Base-by-base conservation (phyloP, 805 yeast genomes). In the Lachancea kluyveri region DNA sequence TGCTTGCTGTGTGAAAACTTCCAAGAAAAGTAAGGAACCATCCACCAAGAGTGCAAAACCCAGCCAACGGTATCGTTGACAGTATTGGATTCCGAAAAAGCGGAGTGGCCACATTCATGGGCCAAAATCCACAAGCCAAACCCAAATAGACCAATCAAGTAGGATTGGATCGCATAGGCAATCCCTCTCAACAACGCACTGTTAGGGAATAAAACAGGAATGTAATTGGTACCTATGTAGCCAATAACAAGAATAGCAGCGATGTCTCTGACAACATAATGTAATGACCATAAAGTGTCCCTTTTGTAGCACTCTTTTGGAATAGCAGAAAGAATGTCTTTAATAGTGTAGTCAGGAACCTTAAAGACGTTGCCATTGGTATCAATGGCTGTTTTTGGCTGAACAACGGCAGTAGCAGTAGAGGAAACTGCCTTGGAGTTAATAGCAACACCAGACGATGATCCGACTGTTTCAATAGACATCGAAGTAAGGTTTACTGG, bases 1-100 rank as follows among this genome's bases (percentile, higher is more conserved):
- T 84, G 95, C 70, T 80, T 82, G 35, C 84, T 75, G 61, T 84
- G 95, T 27, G 84, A 65, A 58, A 66, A 76, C 52, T 83, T 79
- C 95, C 95, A 84, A 6, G 92, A 79, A 57, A 83, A 83, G 65
- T 79, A 84, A 28, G 95, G 95, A 18, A 85, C 95, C 50, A 82
- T 56, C 48, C 82, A 64, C 53, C 72, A 74, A 11, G 90, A 79
- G 64, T 84, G 95, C 41, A 84, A 63, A 22, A 81, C 57, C 92
- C 94, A 84, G 26, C 95, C 95, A 24, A 79, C 80, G 24, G 74
- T 59, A 58, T 84, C 90, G 58, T 84, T 83, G 41, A 82, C 76
- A 63, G 67, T 57, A 23, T 74, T 75, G 51, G 76, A 77, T 47
- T 79, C 83, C 20, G 80, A 69, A 59, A 85, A 85, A 11, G 94